Conservation (phyloP, 495 filamentous ascomycete species). For the Aspergillus coremiiformis region DNA sequence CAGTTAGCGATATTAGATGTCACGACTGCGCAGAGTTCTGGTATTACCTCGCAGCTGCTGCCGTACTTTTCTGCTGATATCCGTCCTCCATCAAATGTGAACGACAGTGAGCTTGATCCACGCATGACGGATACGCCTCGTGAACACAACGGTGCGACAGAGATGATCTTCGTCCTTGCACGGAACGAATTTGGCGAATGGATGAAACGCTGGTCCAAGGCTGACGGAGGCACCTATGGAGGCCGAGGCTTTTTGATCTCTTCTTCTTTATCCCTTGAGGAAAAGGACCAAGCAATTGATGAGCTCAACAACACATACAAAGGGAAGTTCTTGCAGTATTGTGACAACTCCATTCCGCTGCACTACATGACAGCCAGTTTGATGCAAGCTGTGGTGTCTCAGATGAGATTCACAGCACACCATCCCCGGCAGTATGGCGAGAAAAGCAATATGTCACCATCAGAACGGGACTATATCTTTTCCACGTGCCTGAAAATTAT, state of each 20-base stretch:
- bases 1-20: slow-evolving; percentile 30
- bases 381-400: slow-evolving; percentile 28
- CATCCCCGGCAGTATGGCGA: slow-evolving; percentile 38
- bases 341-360: slow-evolving; percentile 53
- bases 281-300: slow-evolving; percentile 41
- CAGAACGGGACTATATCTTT: slow-evolving; percentile 35
- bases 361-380: slow-evolving; percentile 49
- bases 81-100: slow-evolving; percentile 43
- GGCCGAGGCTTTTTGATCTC: slow-evolving; percentile 27
- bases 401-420: slow-evolving; percentile 31
- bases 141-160: slow-evolving; percentile 51
- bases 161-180: slow-evolving; percentile 62
- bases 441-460: slow-evolving; percentile 19
- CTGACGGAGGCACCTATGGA: slow-evolving; percentile 19
- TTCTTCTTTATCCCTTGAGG: slow-evolving; percentile 30
- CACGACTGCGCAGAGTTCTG: slow-evolving; percentile 29
- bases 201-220: slow-evolving; percentile 29
- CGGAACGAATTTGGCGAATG: slow-evolving; percentile 36
- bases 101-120: slow-evolving; percentile 52
- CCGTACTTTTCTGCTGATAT: slow-evolving; percentile 21
- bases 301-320: slow-evolving; percentile 29
- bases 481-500: slow-evolving; percentile 30
- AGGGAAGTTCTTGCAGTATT: slow-evolving; percentile 46
- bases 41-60: slow-evolving; percentile 17
- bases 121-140: slow-evolving; percentile 46